phyloP scores from a whole-genome alignment of 257 asterid species.

The Forsythia suspensa region DNA sequence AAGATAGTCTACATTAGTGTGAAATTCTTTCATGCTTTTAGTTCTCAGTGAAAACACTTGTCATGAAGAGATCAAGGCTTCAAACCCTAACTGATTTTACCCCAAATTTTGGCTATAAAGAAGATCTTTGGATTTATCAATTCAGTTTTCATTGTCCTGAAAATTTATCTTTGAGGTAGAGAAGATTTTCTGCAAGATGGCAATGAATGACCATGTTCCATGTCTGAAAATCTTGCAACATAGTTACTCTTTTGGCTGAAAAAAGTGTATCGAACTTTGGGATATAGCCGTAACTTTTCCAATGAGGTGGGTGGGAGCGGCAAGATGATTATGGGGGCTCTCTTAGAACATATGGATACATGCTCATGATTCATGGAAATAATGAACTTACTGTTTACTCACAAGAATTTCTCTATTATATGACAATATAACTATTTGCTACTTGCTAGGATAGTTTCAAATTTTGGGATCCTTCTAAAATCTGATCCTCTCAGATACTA shows the following conservation, averaged over 20 bases:
- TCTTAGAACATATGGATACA: not conserved
- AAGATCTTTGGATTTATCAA: not conserved
- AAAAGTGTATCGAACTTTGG: not conserved
- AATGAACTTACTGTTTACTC: not conserved
- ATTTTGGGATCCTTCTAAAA: not conserved
- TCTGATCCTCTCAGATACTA: not conserved
- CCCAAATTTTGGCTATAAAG: not conserved
- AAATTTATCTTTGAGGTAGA: not conserved
- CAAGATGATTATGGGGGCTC: not conserved
- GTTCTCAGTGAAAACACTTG: not conserved
- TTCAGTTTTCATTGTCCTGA: not conserved
- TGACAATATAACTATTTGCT: not conserved
- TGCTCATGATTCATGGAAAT: not conserved
- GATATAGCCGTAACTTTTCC: not conserved
- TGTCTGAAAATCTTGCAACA: not conserved
- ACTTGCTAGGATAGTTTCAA: not conserved
- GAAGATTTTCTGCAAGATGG: no score
- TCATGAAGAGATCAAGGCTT: no score
- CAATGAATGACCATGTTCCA: not conserved
- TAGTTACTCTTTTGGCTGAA: not conserved
- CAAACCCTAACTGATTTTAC: no score
- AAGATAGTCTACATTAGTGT: not conserved
- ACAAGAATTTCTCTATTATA: not conserved
- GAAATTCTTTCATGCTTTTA: not conserved
- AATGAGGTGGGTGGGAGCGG: not conserved